These are phyloP conservation scores for Saccharomycopsis oosterbeekiorum DNA, from an alignment of 805 yeast genomes.

Conservation along the genomic window DNA sequence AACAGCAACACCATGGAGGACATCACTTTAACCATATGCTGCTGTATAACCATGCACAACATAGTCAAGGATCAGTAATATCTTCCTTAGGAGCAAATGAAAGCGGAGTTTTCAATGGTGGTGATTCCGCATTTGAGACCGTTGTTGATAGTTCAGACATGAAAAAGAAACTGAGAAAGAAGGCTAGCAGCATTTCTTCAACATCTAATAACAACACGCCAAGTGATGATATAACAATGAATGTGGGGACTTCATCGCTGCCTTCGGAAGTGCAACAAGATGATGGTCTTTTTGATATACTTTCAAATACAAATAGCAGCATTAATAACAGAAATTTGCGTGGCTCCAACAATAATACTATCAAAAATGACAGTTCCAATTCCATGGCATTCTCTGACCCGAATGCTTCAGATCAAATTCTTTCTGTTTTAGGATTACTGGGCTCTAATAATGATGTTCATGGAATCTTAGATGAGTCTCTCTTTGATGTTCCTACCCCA, in stretches of 20 bases:
- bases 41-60: background rate
- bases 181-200: background rate
- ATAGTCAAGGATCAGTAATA: background rate
- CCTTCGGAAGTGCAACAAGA: conserved; percentile 5
- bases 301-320: background rate
- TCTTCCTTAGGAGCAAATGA: background rate
- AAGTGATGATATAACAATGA: background rate
- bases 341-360: background rate
- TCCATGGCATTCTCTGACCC: background rate
- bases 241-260: background rate
- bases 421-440: background rate
- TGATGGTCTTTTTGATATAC: conserved; percentile 14
- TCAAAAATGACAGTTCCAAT: background rate
- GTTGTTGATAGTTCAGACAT: background rate
- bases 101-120: background rate
- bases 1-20: background rate
- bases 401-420: background rate
- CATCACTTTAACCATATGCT: background rate
- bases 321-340: background rate
- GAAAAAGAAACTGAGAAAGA: background rate
- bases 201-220: background rate
- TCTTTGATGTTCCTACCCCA: background rate
- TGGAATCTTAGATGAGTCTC: background rate
- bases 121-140: background rate
- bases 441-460: background rate